Evolutionary conservation across 106 monocot genomes (phyloP).

Genomic region (Narthecium ossifragum): DNA sequence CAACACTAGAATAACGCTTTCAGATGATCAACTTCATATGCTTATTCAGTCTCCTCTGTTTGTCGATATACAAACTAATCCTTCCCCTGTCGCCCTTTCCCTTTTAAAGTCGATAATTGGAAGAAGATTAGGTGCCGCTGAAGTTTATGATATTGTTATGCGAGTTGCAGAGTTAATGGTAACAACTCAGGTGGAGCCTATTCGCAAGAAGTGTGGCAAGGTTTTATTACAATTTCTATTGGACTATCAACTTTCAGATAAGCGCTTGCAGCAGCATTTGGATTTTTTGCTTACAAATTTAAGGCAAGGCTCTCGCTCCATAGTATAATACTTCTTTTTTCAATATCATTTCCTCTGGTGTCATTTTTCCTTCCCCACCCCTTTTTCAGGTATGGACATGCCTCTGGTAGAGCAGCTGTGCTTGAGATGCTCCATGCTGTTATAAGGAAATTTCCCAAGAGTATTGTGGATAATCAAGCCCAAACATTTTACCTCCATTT

Average conservation of each 20-base stretch:
- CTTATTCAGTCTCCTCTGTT: constrained; percentile 77
- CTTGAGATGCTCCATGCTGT: constrained; percentile 89
- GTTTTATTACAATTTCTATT: constrained; percentile 77
- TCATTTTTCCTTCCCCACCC: not conserved
- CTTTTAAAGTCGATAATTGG: constrained; percentile 80
- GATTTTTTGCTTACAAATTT: constrained; percentile 83
- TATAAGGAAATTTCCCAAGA: constrained; percentile 67
- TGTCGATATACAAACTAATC: constrained; percentile 70
- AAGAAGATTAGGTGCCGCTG: constrained; percentile 62
- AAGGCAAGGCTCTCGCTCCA: constrained; percentile 29
- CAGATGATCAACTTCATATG: constrained; percentile 62
- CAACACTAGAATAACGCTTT: constrained; percentile 58
- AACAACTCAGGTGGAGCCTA: constrained; percentile 61
- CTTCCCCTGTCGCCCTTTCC: constrained; percentile 82
- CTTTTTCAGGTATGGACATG: constrained; percentile 80
- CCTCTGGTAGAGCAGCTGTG: constrained; percentile 91
- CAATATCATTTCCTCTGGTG: not conserved
- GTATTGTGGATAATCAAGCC: constrained; percentile 60
- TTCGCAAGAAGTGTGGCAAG: constrained; percentile 70
- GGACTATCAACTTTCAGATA: constrained; percentile 74
- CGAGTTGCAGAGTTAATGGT: constrained; percentile 80
- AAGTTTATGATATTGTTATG: constrained; percentile 76
- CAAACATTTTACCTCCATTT: constrained; percentile 71
- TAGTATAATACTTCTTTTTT: not conserved
- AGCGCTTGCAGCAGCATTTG: constrained; percentile 75